Evolutionary conservation across 495 filamentous ascomycete species (phyloP).

Genomic region (Talaromyces adpressus): DNA sequence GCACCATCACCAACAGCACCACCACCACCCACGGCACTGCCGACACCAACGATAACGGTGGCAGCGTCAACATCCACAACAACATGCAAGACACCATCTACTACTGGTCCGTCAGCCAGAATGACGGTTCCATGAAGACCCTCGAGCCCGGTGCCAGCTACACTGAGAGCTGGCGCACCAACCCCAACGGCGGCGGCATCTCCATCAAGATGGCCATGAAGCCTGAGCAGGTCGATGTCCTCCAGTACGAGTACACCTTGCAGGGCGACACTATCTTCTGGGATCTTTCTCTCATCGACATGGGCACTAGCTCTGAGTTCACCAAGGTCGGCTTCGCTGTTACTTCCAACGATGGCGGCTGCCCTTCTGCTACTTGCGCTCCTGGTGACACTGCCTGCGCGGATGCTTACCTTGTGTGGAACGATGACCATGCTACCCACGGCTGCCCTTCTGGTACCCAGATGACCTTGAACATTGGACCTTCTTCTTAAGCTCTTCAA

Average conservation of each 20-base stretch:
- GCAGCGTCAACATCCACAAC: conserved; percentile 28
- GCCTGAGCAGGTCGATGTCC: conserved; percentile 25
- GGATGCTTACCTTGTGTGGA: conserved; percentile 38
- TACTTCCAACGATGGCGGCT: conserved; percentile 23
- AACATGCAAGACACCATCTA: conserved; percentile 31
- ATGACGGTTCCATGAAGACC: conserved; percentile 27
- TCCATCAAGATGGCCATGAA: conserved; percentile 40
- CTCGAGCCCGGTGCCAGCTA: conserved; percentile 25
- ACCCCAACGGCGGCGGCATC: conserved; percentile 38
- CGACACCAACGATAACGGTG: conserved; percentile 28
- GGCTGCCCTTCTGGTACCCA: conserved; percentile 38
- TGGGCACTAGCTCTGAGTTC: conserved; percentile 30
- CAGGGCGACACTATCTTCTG: conserved; percentile 31
- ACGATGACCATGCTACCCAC: conserved; percentile 41
- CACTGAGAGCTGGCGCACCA: conserved; percentile 27
- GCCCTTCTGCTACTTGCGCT: conserved; percentile 32
- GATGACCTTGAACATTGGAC: conserved; percentile 29
- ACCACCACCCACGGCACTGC: conserved; percentile 13
- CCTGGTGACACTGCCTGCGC: conserved; percentile 32
- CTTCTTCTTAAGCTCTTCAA: neutral
- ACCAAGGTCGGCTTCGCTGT: conserved; percentile 37
- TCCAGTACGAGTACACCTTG: conserved; percentile 43
- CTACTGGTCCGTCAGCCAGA: conserved; percentile 34
- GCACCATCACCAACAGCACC: neutral
- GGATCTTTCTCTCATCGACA: conserved; percentile 41